Evolutionary conservation across 2,329 filamentous ascomycete genomes (phyloP).

Genomic region (Amauroascus niger): DNA sequence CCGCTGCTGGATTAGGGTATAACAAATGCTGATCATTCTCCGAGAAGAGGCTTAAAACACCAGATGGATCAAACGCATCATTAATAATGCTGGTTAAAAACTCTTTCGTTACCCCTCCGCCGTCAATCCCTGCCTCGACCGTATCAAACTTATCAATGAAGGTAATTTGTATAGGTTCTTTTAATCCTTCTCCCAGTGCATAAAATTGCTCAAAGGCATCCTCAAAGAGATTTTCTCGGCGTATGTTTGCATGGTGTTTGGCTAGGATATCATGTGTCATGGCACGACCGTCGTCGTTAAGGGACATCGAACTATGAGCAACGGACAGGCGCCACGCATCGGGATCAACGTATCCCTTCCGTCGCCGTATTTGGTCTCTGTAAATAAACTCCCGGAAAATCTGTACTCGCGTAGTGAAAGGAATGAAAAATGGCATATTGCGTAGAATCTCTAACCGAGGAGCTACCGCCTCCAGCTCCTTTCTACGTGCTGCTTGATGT

Average conservation of each 20-base stretch:
- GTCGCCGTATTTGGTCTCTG: constrained; percentile 64
- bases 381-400: constrained; percentile 91
- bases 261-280: constrained; percentile 34
- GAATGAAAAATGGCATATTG: constrained; percentile 95
- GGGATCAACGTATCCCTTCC: constrained; percentile 59
- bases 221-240: constrained; percentile 67
- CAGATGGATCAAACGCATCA: constrained; percentile 63
- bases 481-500: constrained; percentile 56
- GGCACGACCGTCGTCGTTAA: constrained; percentile 33
- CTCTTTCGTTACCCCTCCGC: constrained; percentile 93
- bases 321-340: constrained; percentile 63
- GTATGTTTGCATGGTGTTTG: constrained; percentile 68
- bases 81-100: constrained; percentile 82
- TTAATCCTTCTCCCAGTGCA: constrained; percentile 66
- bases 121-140: constrained; percentile 87
- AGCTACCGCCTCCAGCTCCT: constrained; percentile 66
- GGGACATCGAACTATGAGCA: constrained; percentile 35
- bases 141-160: constrained; percentile 87
- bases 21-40: constrained; percentile 78
- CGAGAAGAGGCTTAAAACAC: constrained; percentile 57
- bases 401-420: constrained; percentile 80
- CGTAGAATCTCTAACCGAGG: constrained; percentile 83
- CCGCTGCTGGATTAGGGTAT: constrained; percentile 72
- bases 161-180: constrained; percentile 92
- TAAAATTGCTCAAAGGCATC: constrained; percentile 83